Conservation (phyloP, 805 yeast species). For the Candida pini region DNA sequence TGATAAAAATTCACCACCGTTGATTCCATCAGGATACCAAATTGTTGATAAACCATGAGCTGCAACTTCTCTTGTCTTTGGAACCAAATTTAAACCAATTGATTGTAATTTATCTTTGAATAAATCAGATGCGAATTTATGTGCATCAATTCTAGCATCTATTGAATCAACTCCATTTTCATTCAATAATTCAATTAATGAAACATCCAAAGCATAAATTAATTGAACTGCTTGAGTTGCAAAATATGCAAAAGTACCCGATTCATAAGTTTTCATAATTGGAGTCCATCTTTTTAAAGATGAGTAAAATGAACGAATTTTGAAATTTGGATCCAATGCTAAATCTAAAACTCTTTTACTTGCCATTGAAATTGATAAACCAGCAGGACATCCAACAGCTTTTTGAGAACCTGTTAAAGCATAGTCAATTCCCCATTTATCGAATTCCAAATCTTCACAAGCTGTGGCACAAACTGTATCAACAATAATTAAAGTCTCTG, state of each 20-base stretch:
- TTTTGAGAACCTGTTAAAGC: constrained; percentile 92
- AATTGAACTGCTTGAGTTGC: constrained; percentile 97
- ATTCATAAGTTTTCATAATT: constrained; percentile 79
- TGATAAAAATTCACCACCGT: constrained; percentile 61
- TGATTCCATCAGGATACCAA: constrained; percentile 71
- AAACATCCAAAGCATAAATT: constrained; percentile 71
- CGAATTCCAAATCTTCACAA: constrained; percentile 80
- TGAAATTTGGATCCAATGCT: constrained; percentile 40
- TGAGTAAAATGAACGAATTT: constrained; percentile 56
- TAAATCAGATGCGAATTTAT: constrained; percentile 53
- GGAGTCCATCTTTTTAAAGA: constrained; percentile 84
- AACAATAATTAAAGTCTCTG: constrained; percentile 77
- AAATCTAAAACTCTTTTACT: constrained; percentile 68
- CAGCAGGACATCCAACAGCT: constrained; percentile 93
- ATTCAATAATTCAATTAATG: constrained; percentile 63
- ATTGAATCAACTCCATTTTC: constrained; percentile 33
- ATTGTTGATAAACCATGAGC: constrained; percentile 87
- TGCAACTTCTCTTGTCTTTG: constrained; percentile 52
- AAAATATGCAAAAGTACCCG: constrained; percentile 74
- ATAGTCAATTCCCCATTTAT: constrained; percentile 84
- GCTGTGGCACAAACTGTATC: constrained; percentile 96
- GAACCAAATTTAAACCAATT: constrained; percentile 63
- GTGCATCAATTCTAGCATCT: constrained; percentile 57
- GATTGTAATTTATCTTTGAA: constrained; percentile 56
- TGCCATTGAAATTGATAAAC: constrained; percentile 72